Base-by-base conservation (phyloP, 1,284 basidiomycete species). In the Mycena sp. region DNA sequence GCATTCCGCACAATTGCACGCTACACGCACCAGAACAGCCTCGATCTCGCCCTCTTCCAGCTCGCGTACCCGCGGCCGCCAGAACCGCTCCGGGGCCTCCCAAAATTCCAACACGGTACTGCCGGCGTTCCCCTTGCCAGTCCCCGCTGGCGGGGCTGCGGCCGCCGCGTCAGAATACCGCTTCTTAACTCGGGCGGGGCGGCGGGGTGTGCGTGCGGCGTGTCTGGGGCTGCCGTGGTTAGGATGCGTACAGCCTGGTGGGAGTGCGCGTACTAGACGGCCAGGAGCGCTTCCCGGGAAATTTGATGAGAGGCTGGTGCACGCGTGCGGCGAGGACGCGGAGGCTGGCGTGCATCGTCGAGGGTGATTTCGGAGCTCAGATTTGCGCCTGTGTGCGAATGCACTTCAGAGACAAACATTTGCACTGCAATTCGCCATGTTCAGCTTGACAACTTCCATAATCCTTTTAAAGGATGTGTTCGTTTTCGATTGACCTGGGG, bases 11-110 rank as follows among this genome's bases (percentile, higher is more conserved):
- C 7, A 41, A 25, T 7, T 45, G 26, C 21, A 9, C 3, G 11
- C 19, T 14, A 32, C 21, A 78, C 90, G 77, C 74, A 94, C 94
- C 84, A 88, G 81, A 67, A 95, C 82, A 45, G 92, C 88, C 51
- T 94, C 89, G 62, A 95, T 90, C 81, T 96, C 94, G 35, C 75
- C 77, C 44, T 94, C 87, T 32, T 85, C 81, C 40, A 94, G 66
- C 38, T 83, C 75, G 41, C 81, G 78, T 49, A 84, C 78, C 65
- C 81, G 83, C 21, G 86, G 85, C 62, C 80, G 84, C 91, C 91
- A 93, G 63, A 89, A 81, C 65, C 85, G 83, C 45, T 81, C 72
- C 1, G 94, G 94, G 12, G 91, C 92, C 68, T 95, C 85, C 91
- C 92, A 94, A 77, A 91, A 94, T 70, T 94, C 83, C 38, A 79